Base-by-base conservation (phyloP, 2,329 filamentous ascomycete species). In the Diatrype stigma region DNA sequence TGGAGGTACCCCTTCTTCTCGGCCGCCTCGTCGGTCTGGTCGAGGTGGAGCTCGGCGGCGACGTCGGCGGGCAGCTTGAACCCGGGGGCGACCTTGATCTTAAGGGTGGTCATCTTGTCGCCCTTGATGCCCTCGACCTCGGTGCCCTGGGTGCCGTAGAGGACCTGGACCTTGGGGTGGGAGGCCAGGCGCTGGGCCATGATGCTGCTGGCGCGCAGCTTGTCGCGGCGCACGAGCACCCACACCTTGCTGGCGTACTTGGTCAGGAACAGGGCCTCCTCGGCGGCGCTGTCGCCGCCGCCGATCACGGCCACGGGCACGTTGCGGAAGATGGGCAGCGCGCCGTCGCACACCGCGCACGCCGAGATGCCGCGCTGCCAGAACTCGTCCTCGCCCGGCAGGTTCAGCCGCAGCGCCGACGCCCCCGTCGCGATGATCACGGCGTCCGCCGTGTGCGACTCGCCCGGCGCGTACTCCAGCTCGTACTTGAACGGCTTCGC, bases 301-400 rank as follows among this genome's bases (percentile, higher is more conserved):
- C 94, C 94, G 58, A 99, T 96, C 46, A 99, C 94, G 38, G 93
- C 90, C 50, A 99, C 79, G 8, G 89, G 93, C 80, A 96, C 96
- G 73, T 96, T 90, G 63, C 93, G 84, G 85, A 96, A 99, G 71
- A 99, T 96, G 54, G 94, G 94, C 45, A 97, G 87, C 46, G 92
- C 94, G 57, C 94, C 94, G 67, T 99, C 94, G 74, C 94, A 99
- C 46, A 99, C 94, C 32, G 94, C 94, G 73, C 94, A 99, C 46
- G 94, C 94, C 48, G 88, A 94, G 67, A 99, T 90, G 60, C 94
- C 94, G 70, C 89, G 94, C 70, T 96, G 92, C 95, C 95, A 99
- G 82, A 91, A 99, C 70, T 86, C 89, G 50, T 96, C 89, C 77
- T 99, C 94, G 49, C 94, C 95, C 12, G 85, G 77, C 45, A 99